These are phyloP conservation scores for Eutrema yunnanense DNA, from an alignment of 345 rosid species.

Conservation along the genomic window DNA sequence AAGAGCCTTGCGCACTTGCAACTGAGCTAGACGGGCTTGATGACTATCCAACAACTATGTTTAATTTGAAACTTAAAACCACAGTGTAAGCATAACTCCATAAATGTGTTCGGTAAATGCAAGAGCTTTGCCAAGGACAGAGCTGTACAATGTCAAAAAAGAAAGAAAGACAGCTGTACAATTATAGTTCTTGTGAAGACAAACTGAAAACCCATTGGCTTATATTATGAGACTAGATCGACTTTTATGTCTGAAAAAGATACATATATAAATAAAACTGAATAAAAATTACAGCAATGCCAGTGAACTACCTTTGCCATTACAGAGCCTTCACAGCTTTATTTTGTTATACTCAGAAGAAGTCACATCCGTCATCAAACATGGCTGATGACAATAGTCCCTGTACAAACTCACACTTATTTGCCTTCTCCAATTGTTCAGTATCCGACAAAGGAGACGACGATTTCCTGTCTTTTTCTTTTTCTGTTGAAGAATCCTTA, in stretches of 20 bases:
- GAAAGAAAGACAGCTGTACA: too few relatives aligned
- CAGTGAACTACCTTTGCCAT: conserved; percentile 7
- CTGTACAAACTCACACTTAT: conserved; percentile 60
- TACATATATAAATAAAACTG: conserved; percentile 3
- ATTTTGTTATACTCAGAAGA: conserved; percentile 2
- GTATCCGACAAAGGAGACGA: conserved; percentile 41
- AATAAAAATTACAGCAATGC: conserved; percentile 14
- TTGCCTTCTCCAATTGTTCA: conserved; percentile 56
- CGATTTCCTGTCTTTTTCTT: neutral
- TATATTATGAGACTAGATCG: neutral
- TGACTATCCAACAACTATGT: too few relatives aligned
- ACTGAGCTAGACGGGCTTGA: too few relatives aligned
- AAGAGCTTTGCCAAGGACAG: neutral
- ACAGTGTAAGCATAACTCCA: neutral
- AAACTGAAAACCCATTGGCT: neutral
- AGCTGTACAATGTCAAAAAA: neutral
- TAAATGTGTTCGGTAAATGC: neutral
- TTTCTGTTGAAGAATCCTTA: neutral
- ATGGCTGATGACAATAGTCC: conserved; percentile 57
- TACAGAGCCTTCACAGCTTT: neutral
- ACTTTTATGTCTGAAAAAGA: conserved; percentile 4
- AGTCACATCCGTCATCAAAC: conserved; percentile 29
- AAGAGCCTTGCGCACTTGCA: neutral
- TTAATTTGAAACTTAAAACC: neutral
- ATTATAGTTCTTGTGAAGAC: neutral